Conservation (phyloP, 768 basidiomycete genomes). For the Mycena amicta region DNA sequence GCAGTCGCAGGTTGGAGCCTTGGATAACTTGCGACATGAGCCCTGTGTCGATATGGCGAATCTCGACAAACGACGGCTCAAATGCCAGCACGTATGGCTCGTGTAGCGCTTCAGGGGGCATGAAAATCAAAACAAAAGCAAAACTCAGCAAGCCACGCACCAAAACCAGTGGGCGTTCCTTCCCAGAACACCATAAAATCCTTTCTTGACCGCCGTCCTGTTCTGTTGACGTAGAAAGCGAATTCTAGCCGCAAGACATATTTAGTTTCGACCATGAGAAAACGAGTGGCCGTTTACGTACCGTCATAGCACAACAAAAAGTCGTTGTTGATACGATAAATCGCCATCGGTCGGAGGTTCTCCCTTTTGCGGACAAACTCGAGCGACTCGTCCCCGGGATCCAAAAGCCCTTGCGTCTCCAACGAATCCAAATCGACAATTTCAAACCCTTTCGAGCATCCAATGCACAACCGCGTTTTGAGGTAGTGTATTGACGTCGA, state of each 20-base stretch:
- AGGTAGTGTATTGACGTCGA: constrained; percentile 96
- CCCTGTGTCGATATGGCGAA: constrained; percentile 93
- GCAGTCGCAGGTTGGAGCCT: constrained; percentile 83
- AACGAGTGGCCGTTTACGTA: too few relatives aligned
- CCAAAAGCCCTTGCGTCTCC: constrained; percentile 94
- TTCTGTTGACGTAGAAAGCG: constrained; percentile 98
- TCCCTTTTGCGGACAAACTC: constrained; percentile 93
- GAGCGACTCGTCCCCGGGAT: constrained; percentile 87
- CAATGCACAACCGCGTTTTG: constrained; percentile 96
- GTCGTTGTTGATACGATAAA: constrained; percentile 95
- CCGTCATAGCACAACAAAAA: constrained; percentile 98
- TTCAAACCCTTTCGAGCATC: constrained; percentile 96
- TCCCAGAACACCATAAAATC: constrained; percentile 98
- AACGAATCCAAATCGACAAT: constrained; percentile 97
- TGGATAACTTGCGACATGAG: constrained; percentile 93
- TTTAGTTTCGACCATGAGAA: not conserved
- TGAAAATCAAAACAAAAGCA: not conserved
- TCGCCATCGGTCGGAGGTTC: constrained; percentile 90
- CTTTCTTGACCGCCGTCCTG: constrained; percentile 85
- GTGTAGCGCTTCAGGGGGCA: constrained; percentile 69
- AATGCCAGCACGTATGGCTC: constrained; percentile 97
- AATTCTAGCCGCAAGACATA: constrained; percentile 77
- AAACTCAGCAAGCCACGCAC: constrained; percentile 81
- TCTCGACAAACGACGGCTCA: constrained; percentile 95
- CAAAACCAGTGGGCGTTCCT: constrained; percentile 90